A percentile compares a stretch with the other conserved stretches of the same genome.
phyloP scores from a whole-genome alignment of 2,329 filamentous ascomycete genomes.

The Cladosporium oxysporum region DNA sequence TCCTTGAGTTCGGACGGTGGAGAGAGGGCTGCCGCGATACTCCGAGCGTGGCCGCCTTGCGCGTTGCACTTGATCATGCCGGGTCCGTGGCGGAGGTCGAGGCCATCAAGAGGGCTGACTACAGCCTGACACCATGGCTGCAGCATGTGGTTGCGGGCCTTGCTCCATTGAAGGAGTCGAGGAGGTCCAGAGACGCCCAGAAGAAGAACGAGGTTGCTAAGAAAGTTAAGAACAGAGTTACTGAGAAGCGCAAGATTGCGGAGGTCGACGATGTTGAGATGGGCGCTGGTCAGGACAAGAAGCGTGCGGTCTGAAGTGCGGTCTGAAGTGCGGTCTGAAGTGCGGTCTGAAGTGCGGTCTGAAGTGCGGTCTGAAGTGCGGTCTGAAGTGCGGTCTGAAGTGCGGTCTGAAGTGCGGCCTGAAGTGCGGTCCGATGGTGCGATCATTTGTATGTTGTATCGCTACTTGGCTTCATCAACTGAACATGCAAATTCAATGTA shows the following conservation, averaged over 20 bases:
- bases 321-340: no score
- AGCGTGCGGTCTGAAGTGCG: not conserved
- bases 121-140: slow-evolving; percentile 5
- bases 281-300: not conserved
- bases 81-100: not conserved
- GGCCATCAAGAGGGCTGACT: slow-evolving; percentile 7
- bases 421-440: no score
- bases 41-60: slow-evolving; percentile 3
- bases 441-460: no score
- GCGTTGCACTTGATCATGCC: not conserved
- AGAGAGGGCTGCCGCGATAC: slow-evolving; percentile 3
- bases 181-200: not conserved
- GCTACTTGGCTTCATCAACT: not conserved
- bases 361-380: not conserved
- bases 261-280: not conserved
- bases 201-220: not conserved
- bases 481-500: not conserved
- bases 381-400: no score
- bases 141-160: not conserved
- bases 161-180: not conserved
- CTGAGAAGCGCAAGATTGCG: not conserved
- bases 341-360: no score
- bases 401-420: no score
- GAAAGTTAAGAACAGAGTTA: not conserved
- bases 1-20: slow-evolving; percentile 9